Percentiles rank a stretch among this genome's conserved stretches.
These are phyloP conservation scores for Hanseniaspora mollemarum DNA, from an alignment of 805 yeast genomes.

Conservation along the genomic window DNA sequence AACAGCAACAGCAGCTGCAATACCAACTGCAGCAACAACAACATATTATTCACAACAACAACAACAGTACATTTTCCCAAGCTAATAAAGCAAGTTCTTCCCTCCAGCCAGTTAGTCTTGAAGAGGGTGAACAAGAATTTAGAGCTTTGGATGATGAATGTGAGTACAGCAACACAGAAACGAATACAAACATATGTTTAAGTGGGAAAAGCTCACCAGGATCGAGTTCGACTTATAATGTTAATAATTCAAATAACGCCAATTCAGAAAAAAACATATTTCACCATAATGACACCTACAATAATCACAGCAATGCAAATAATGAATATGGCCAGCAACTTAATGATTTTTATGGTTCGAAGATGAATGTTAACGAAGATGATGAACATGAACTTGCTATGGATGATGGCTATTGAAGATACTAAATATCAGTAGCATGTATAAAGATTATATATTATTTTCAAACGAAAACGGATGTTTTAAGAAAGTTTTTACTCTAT, in stretches of 20 bases:
- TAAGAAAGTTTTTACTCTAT: background rate
- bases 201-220: background rate
- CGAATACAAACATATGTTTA: background rate
- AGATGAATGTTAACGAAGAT: background rate
- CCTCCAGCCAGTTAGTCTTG: background rate
- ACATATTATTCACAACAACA: background rate
- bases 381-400: constrained; percentile 7
- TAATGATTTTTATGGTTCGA: background rate
- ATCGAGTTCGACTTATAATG: background rate
- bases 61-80: background rate
- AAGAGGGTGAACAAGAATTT: background rate
- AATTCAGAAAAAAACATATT: background rate
- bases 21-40: constrained; percentile 2
- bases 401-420: constrained; percentile 13
- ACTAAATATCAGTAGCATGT: background rate
- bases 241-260: background rate
- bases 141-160: constrained; percentile 13
- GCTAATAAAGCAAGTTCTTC: background rate
- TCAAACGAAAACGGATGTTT: no score
- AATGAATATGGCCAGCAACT: background rate
- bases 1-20: background rate
- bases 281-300: background rate
- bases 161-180: background rate
- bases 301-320: no score
- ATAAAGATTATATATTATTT: background rate